Evolutionary conservation across 805 yeast species (phyloP), one percentile per base, ranked within the genome.

Genomic region (Zygosaccharomyces rouxii): DNA sequence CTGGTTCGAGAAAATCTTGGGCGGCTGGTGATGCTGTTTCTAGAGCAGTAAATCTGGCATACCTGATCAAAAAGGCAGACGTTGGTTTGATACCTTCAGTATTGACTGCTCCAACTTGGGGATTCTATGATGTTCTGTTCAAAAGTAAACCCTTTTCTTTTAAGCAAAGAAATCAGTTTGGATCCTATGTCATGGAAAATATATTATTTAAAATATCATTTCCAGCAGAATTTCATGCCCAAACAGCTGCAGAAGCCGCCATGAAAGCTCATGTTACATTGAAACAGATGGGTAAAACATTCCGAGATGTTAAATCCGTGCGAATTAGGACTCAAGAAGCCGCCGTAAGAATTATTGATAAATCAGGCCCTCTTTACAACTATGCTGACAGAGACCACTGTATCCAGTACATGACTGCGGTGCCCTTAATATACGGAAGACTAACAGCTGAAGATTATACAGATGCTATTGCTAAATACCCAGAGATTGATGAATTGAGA

Each of bases 191-290:
- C 13, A 80, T 79, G 84, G 84, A 79, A 63, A 79, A 79, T 57
- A 78, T 79, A 21, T 61, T 79, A 40, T 80, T 79, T 67, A 79
- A 79, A 66, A 79, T 80, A 55, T 78, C 83, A 0, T 79, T 73
- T 71, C 84, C 84, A 13, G 84, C 84, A 31, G 84, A 79, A 60
- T 80, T 79, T 64, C 84, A 79, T 60, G 82, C 83, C 7, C 84
- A 79, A 64, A 79, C 84, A 29, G 84, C 84, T 7, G 83, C 72
- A 30, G 84, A 79, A 59, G 80, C 80, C 19, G 77, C 84, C 28
- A 58, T 79, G 63, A 72, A 69, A 11, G 67, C 75, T 11, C 69
- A 75, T 57, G 52, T 57, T 31, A 55, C 62, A 44, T 64, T 79
- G 52, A 55, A 61, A 38, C 58, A 56, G 4, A 47, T 63, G 38